Evolutionary conservation across 2,329 filamentous ascomycete genomes (phyloP).

Genomic region (Apiospora sp.): DNA sequence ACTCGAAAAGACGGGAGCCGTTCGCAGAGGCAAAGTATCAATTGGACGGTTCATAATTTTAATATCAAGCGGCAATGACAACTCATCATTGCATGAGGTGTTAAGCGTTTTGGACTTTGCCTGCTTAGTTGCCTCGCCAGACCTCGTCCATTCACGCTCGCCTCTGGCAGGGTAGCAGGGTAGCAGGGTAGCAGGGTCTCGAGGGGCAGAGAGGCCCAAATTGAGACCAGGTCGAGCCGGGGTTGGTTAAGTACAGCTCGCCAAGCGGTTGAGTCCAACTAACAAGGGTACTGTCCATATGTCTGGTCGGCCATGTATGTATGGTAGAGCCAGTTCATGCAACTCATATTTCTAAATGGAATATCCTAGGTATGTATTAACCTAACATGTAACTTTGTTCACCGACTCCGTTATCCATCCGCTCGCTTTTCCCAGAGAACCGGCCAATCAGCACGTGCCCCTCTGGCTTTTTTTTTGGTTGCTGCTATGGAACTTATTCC

Average conservation of each 20-base stretch:
- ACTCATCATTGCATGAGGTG: constrained; percentile 78
- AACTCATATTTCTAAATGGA: constrained; percentile 44
- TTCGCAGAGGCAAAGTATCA: constrained; percentile 17
- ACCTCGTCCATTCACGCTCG: constrained; percentile 35
- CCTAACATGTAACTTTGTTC: constrained; percentile 39
- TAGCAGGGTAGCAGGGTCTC: constrained; percentile 19
- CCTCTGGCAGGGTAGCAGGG: constrained; percentile 12
- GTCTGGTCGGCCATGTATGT: background rate
- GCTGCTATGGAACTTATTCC: constrained; percentile 2
- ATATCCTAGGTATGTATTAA: constrained; percentile 15
- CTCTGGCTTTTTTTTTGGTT: constrained; percentile 21
- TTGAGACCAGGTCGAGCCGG: constrained; percentile 9
- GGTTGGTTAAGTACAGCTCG: constrained; percentile 35
- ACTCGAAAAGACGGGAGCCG: background rate
- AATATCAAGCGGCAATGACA: constrained; percentile 73
- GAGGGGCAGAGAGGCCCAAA: constrained; percentile 19
- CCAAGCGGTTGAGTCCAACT: constrained; percentile 26
- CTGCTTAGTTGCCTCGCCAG: constrained; percentile 41
- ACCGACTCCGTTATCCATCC: constrained; percentile 52
- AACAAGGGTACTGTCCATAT: constrained; percentile 38
- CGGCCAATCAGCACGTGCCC: constrained; percentile 26
- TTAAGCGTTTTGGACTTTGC: constrained; percentile 52
- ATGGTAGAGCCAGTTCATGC: constrained; percentile 49
- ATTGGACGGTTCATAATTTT: constrained; percentile 44
- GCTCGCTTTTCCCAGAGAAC: constrained; percentile 11